Percentiles rank a stretch among this genome's conserved stretches.
phyloP scores from a whole-genome alignment of 176 grass and related monocot species.

The Pharus latifolius region DNA sequence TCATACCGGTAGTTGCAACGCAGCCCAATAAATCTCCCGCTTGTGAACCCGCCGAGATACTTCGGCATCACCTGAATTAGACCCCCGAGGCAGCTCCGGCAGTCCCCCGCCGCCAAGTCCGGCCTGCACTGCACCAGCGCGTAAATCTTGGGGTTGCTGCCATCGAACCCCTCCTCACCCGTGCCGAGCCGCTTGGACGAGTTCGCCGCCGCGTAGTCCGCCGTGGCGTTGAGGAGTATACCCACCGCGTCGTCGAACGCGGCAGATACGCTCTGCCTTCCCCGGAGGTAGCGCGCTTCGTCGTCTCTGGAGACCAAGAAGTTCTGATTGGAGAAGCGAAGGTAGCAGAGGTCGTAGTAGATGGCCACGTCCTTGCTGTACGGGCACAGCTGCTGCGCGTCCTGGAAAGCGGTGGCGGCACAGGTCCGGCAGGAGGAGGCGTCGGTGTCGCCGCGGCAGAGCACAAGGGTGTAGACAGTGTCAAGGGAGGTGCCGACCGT shows the following conservation, averaged over 20 bases:
- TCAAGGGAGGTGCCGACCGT: background rate
- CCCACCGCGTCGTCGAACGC: background rate
- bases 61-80: background rate
- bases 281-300: background rate
- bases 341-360: slow-evolving; percentile 30
- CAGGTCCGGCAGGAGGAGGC: background rate
- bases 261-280: too few relatives aligned
- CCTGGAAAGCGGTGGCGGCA: background rate
- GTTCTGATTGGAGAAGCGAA: slow-evolving; percentile 22
- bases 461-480: background rate
- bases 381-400: slow-evolving; percentile 13
- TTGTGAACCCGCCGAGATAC: background rate
- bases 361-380: background rate
- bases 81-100: background rate
- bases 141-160: slow-evolving; percentile 19
- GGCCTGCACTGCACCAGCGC: slow-evolving; percentile 31
- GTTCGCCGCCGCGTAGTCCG: slow-evolving; percentile 10
- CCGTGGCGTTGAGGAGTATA: background rate
- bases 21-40: background rate
- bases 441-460: background rate
- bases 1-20: background rate
- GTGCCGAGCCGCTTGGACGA: slow-evolving; percentile 2
- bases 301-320: slow-evolving; percentile 19
- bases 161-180: background rate
- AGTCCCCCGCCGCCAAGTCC: slow-evolving; percentile 9